These are phyloP conservation scores for Fusarium newnesense DNA, from an alignment of 2,329 filamentous ascomycete species.

Conservation along the genomic window DNA sequence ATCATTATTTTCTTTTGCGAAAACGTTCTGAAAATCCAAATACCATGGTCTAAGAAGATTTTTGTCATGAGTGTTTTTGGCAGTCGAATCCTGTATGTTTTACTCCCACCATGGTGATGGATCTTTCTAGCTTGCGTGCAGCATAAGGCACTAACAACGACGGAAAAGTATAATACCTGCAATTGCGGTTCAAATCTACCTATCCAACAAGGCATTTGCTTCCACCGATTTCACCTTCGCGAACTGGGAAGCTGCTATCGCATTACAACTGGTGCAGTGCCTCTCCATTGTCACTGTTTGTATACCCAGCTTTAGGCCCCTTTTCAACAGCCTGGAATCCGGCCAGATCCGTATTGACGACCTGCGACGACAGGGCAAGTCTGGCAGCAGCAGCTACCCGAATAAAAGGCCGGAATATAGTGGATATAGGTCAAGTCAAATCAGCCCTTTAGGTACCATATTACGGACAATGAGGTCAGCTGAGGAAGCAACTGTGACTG, in stretches of 20 bases:
- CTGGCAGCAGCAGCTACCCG: slow-evolving; percentile 35
- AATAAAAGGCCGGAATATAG: neutral
- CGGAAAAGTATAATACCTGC: slow-evolving; percentile 40
- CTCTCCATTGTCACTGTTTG: slow-evolving; percentile 43
- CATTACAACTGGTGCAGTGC: slow-evolving; percentile 43
- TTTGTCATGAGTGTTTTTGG: slow-evolving; percentile 46
- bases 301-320: slow-evolving; percentile 44
- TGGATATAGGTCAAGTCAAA: neutral
- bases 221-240: slow-evolving; percentile 38
- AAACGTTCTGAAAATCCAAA: slow-evolving; percentile 44
- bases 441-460: neutral
- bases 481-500: no score
- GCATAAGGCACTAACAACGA: slow-evolving; percentile 7
- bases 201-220: slow-evolving; percentile 34
- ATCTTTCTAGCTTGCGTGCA: neutral
- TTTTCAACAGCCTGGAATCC: slow-evolving; percentile 44
- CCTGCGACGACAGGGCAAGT: slow-evolving; percentile 41
- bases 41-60: slow-evolving; percentile 41
- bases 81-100: slow-evolving; percentile 44
- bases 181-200: slow-evolving; percentile 40
- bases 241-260: slow-evolving; percentile 38
- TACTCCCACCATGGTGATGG: neutral
- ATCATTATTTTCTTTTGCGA: slow-evolving; percentile 43
- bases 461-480: neutral
- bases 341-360: slow-evolving; percentile 45